Evolutionary conservation across 2,329 filamentous ascomycete genomes (phyloP).

Genomic region (Phyllosticta citriasiana): DNA sequence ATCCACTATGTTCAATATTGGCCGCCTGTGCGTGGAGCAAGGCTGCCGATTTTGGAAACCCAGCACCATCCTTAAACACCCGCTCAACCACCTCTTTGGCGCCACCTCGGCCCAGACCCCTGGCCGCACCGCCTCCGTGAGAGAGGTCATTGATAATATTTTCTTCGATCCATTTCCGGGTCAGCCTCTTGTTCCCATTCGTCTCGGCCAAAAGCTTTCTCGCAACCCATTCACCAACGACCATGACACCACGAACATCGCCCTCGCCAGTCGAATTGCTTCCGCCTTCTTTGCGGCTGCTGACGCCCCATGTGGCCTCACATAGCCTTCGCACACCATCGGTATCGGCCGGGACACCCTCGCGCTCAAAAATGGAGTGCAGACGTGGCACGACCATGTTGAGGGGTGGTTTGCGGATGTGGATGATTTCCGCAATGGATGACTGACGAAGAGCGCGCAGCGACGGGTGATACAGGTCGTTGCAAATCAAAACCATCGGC

Average conservation of each 20-base stretch:
- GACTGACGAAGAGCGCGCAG: conserved; percentile 73
- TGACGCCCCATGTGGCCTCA: conserved; percentile 74
- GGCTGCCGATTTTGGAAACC: conserved; percentile 55
- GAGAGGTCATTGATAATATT: conserved; percentile 58
- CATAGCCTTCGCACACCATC: conserved; percentile 81
- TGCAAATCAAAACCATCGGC: conserved; percentile 89
- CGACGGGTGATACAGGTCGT: conserved; percentile 89
- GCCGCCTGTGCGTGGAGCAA: conserved; percentile 19
- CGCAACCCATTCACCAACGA: conserved; percentile 80
- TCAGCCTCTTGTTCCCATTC: conserved; percentile 43
- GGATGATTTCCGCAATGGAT: conserved; percentile 82
- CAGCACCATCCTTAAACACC: conserved; percentile 70
- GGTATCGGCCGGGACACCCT: conserved; percentile 77
- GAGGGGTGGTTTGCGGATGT: conserved; percentile 78
- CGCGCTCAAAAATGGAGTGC: conserved; percentile 75
- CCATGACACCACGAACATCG: conserved; percentile 74
- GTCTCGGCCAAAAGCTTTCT: conserved; percentile 48
- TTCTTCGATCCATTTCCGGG: conserved; percentile 66
- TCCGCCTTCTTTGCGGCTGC: conserved; percentile 53
- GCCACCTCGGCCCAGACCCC: conserved; percentile 62
- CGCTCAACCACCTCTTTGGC: conserved; percentile 65
- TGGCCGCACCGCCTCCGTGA: conserved; percentile 60
- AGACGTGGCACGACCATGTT: conserved; percentile 77
- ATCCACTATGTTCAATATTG: conserved; percentile 36
- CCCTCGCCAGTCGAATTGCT: conserved; percentile 53